Evolutionary conservation across 1,139 yeast species (phyloP).

Genomic region (Blastobotrys indianensis): DNA sequence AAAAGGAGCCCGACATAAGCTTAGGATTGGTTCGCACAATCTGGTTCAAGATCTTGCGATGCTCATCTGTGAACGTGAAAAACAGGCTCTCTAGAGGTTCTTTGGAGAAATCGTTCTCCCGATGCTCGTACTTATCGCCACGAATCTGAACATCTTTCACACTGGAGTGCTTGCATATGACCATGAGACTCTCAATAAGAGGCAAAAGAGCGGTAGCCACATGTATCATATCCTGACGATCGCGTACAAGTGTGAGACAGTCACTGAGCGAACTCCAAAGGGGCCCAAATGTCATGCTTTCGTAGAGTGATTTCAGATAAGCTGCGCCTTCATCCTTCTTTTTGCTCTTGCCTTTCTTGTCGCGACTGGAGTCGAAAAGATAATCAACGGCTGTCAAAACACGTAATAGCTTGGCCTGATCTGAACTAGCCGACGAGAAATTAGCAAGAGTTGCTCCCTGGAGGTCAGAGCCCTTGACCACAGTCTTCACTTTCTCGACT

Average conservation of each 20-base stretch:
- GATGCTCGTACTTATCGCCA: slow-evolving; percentile 50
- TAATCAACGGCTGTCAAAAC: slow-evolving; percentile 87
- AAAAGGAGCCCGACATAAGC: slow-evolving; percentile 93
- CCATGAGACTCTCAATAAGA: slow-evolving; percentile 87
- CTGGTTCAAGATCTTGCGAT: slow-evolving; percentile 80
- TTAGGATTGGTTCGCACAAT: slow-evolving; percentile 91
- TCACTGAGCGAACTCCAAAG: slow-evolving; percentile 86
- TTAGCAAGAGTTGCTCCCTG: slow-evolving; percentile 52
- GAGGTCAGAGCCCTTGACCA: slow-evolving; percentile 40
- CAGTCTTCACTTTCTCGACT: slow-evolving; percentile 41
- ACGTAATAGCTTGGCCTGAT: slow-evolving; percentile 79
- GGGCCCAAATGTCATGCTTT: slow-evolving; percentile 63
- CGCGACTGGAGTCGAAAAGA: slow-evolving; percentile 48
- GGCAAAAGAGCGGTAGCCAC: slow-evolving; percentile 83
- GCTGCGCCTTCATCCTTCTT: slow-evolving; percentile 42
- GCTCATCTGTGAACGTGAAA: slow-evolving; percentile 84
- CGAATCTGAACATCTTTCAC: slow-evolving; percentile 45
- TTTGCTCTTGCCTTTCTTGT: slow-evolving; percentile 15
- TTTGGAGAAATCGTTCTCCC: slow-evolving; percentile 57
- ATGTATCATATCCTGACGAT: slow-evolving; percentile 45
- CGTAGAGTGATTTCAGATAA: slow-evolving; percentile 42
- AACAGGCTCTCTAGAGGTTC: slow-evolving; percentile 78
- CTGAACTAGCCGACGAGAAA: slow-evolving; percentile 77
- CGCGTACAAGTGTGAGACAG: slow-evolving; percentile 49
- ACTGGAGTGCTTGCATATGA: slow-evolving; percentile 84